Conservation (phyloP, 305 asterid species). For the Solanum aculeatissimum region DNA sequence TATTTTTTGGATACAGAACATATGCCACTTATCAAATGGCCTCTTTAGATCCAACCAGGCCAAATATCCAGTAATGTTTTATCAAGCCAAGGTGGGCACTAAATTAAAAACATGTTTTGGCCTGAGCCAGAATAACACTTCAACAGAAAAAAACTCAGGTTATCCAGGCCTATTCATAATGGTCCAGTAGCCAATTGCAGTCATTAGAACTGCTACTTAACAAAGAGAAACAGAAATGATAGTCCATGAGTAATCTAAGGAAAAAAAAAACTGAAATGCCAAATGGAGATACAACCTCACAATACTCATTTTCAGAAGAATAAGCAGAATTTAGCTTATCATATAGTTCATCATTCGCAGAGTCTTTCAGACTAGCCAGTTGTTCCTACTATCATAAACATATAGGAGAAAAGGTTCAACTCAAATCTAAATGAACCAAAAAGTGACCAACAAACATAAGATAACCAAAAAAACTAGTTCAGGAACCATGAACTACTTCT, state of each 20-base stretch:
- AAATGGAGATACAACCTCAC: slow-evolving; percentile 44
- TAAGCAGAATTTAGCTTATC: slow-evolving; percentile 56
- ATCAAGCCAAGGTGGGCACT: neutral
- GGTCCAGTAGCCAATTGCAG: neutral
- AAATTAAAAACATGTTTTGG: neutral
- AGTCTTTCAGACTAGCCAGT: slow-evolving; percentile 52
- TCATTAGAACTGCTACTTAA: neutral
- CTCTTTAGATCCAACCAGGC: neutral
- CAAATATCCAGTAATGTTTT: neutral
- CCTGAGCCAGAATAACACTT: neutral
- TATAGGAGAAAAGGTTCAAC: neutral
- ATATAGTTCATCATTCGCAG: slow-evolving; percentile 57
- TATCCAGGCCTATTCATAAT: neutral
- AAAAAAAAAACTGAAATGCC: neutral
- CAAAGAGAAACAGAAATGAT: neutral
- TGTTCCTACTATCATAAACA: slow-evolving; percentile 37
- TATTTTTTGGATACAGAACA: neutral
- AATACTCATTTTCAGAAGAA: slow-evolving; percentile 61
- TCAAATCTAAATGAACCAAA: neutral
- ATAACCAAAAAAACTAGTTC: no score
- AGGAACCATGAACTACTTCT: no score
- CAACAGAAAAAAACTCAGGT: neutral
- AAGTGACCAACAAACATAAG: no score
- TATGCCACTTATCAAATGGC: neutral
- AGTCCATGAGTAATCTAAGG: neutral